Evolutionary conservation across 495 filamentous ascomycete species (phyloP).

Genomic region (Penicillium ochrochloron): DNA sequence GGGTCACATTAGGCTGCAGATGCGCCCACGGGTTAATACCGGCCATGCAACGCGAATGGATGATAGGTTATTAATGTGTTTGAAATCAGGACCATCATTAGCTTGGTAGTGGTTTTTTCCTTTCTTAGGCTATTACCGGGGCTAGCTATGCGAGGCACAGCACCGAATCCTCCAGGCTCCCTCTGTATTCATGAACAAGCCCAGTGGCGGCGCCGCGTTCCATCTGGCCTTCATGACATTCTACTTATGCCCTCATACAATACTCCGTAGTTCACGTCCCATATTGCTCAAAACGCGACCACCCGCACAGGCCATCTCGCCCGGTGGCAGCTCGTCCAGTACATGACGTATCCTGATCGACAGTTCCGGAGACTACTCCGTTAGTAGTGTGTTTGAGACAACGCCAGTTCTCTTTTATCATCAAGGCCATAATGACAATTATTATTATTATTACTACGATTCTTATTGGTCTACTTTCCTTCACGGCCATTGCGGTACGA

Average conservation of each 20-base stretch:
- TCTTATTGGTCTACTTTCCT: not conserved
- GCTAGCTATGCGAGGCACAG: not conserved
- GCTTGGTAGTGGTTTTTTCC: not conserved
- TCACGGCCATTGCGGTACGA: conserved; percentile 1
- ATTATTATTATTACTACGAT: not conserved
- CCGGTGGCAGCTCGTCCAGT: not conserved
- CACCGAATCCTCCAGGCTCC: not conserved
- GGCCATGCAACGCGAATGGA: not conserved
- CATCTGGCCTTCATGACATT: no score
- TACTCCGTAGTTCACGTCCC: not conserved
- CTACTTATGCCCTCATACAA: not conserved
- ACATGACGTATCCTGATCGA: conserved; percentile 20
- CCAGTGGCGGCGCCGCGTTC: not conserved
- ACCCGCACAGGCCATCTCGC: conserved; percentile 14
- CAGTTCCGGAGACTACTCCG: not conserved
- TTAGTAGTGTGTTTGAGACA: not conserved
- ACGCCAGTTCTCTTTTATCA: not conserved
- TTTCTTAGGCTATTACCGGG: not conserved
- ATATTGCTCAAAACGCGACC: no score
- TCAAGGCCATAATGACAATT: not conserved
- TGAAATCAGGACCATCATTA: not conserved
- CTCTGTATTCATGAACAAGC: not conserved
- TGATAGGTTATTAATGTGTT: not conserved
- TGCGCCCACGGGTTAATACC: not conserved
- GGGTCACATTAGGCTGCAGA: not conserved